Evolutionary conservation across 179 eudicot genomes (phyloP).

Genomic region (Carnegiea gigantea): DNA sequence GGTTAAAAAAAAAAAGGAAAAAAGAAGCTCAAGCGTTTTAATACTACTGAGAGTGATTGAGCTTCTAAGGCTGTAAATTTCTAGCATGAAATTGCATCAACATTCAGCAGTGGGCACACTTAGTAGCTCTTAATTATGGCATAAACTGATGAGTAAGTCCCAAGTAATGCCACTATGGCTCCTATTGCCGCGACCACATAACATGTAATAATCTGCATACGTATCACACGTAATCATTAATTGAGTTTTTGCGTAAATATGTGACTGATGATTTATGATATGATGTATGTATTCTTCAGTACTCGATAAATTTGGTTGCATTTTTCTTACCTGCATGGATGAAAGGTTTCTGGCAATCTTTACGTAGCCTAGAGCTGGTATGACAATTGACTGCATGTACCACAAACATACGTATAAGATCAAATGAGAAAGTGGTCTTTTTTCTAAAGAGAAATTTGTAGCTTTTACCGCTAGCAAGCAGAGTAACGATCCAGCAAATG

Average conservation of each 20-base stretch:
- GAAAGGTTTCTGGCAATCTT: conserved; percentile 42
- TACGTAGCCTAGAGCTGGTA: conserved; percentile 64
- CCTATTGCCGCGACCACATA: conserved; percentile 33
- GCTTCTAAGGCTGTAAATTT: not conserved
- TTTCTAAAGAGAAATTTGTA: not conserved
- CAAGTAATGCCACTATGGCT: conserved; percentile 28
- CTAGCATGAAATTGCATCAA: not conserved
- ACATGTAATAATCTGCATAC: conserved; percentile 28
- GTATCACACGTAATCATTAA: not conserved
- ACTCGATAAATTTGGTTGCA: not conserved
- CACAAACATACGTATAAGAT: not conserved
- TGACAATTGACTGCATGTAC: conserved; percentile 51
- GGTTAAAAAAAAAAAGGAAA: not conserved
- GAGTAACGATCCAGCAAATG: conserved; percentile 75
- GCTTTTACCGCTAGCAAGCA: conserved; percentile 69
- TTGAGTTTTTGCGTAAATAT: not conserved
- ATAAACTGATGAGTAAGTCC: conserved; percentile 40
- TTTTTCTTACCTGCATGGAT: conserved; percentile 27
- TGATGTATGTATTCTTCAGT: not conserved
- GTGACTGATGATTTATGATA: not conserved
- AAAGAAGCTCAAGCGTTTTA: not conserved
- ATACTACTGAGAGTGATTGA: not conserved
- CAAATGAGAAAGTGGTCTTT: not conserved
- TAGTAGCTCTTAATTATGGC: conserved; percentile 34
- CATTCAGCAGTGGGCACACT: not conserved